Conservation (phyloP, 2,329 filamentous ascomycete genomes). For the Ophiostoma ulmi region DNA sequence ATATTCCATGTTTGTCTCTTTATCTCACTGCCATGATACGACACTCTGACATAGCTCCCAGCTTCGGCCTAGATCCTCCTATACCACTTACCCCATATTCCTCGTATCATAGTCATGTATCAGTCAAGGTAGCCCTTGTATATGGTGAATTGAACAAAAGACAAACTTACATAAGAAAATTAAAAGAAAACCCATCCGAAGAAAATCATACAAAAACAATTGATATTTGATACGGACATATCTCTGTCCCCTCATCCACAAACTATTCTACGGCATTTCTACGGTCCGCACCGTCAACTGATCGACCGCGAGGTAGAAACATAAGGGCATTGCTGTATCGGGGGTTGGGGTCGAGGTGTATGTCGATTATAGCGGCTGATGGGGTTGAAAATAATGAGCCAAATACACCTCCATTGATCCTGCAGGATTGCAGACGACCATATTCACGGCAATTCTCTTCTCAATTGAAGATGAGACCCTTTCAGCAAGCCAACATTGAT, state of each 20-base stretch:
- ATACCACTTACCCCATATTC: constrained; percentile 6
- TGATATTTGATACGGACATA: neutral
- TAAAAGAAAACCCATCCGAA: neutral
- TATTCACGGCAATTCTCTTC: neutral
- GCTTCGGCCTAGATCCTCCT: constrained; percentile 2
- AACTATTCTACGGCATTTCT: neutral
- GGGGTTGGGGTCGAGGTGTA: neutral
- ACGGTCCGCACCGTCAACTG: neutral
- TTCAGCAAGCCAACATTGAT: neutral
- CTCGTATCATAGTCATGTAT: neutral
- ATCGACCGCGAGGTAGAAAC: neutral
- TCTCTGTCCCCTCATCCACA: neutral
- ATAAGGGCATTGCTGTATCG: neutral
- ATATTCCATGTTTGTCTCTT: neutral
- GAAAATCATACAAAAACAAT: neutral
- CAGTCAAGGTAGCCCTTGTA: neutral
- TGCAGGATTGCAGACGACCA: neutral
- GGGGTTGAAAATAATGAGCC: neutral
- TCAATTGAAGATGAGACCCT: neutral
- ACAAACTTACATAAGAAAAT: neutral
- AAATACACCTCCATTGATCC: neutral
- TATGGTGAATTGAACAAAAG: too few relatives aligned
- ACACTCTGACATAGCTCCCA: neutral
- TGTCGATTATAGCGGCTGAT: neutral
- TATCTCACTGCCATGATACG: neutral